phyloP scores from a whole-genome alignment of 139 green algal species.

The Chlorella sp. region DNA sequence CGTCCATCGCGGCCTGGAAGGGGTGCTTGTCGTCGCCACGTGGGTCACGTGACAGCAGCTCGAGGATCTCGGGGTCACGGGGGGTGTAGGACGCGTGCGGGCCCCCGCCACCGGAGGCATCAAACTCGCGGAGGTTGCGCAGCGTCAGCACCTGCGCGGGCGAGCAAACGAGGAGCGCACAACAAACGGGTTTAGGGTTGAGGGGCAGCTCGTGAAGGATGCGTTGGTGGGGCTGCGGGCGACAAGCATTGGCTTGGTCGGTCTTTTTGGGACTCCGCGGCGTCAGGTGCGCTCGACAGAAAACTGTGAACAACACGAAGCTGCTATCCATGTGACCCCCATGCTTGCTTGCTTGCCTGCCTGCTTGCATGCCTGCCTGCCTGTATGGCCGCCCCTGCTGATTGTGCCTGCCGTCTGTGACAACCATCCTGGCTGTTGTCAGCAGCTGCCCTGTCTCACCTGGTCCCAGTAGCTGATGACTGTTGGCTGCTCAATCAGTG shows the following conservation, averaged over 20 bases:
- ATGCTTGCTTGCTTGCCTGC: neutral
- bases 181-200: too few relatives aligned
- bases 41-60: slow-evolving; percentile 42
- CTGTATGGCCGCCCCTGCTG: neutral
- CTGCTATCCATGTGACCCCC: too few relatives aligned
- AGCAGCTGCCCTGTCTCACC: slow-evolving; percentile 5
- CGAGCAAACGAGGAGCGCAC: too few relatives aligned
- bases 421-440: neutral
- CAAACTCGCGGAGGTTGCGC: too few relatives aligned
- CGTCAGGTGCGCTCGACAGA: too few relatives aligned
- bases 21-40: slow-evolving; percentile 20
- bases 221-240: too few relatives aligned
- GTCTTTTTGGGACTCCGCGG: too few relatives aligned
- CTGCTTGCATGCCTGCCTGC: neutral
- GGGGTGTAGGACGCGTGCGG: slow-evolving; percentile 39
- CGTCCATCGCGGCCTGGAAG: slow-evolving; percentile 45
- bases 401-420: neutral
- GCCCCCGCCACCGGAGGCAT: neutral
- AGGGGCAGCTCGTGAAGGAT: too few relatives aligned
- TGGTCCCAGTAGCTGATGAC: slow-evolving; percentile 79
- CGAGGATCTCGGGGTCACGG: slow-evolving; percentile 35
- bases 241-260: too few relatives aligned
- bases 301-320: too few relatives aligned
- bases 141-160: too few relatives aligned
- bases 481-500: slow-evolving; percentile 96